Evolutionary conservation across 352 stramenopile species (phyloP).

Genomic region (Hyaloperonospora arabidopsidis): DNA sequence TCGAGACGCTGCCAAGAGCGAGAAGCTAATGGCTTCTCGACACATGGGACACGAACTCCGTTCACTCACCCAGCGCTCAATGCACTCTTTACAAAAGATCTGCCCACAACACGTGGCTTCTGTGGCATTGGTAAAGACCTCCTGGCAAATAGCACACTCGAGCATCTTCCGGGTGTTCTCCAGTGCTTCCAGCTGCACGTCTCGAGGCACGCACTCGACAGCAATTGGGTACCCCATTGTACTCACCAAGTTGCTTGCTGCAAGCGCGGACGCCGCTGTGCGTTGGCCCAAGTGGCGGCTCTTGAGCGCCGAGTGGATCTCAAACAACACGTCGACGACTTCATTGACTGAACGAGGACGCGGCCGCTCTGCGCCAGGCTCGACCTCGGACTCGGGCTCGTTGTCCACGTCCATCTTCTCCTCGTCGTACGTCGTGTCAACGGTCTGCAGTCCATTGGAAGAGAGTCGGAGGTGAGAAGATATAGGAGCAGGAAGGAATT

Average conservation of each 20-base stretch:
- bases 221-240: slow-evolving; percentile 47
- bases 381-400: slow-evolving; percentile 25
- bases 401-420: slow-evolving; percentile 26
- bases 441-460: no score
- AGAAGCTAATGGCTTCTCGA: slow-evolving; percentile 62
- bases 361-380: slow-evolving; percentile 27
- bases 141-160: slow-evolving; percentile 79
- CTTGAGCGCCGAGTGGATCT: slow-evolving; percentile 80
- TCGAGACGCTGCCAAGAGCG: slow-evolving; percentile 49
- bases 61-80: slow-evolving; percentile 79
- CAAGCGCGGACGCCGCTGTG: slow-evolving; percentile 64
- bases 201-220: slow-evolving; percentile 44
- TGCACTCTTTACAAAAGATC: slow-evolving; percentile 77
- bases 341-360: slow-evolving; percentile 40
- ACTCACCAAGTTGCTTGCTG: slow-evolving; percentile 70
- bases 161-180: slow-evolving; percentile 84
- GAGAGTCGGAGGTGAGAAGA: no score
- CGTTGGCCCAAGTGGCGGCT: slow-evolving; percentile 64
- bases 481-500: no score
- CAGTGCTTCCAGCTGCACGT: slow-evolving; percentile 68
- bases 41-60: slow-evolving; percentile 78
- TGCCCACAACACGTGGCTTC: slow-evolving; percentile 78
- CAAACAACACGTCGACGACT: slow-evolving; percentile 80
- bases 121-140: slow-evolving; percentile 65
- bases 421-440: no score